Conservation (phyloP, 352 stramenopile species). For the Globisporangium spiculum region DNA sequence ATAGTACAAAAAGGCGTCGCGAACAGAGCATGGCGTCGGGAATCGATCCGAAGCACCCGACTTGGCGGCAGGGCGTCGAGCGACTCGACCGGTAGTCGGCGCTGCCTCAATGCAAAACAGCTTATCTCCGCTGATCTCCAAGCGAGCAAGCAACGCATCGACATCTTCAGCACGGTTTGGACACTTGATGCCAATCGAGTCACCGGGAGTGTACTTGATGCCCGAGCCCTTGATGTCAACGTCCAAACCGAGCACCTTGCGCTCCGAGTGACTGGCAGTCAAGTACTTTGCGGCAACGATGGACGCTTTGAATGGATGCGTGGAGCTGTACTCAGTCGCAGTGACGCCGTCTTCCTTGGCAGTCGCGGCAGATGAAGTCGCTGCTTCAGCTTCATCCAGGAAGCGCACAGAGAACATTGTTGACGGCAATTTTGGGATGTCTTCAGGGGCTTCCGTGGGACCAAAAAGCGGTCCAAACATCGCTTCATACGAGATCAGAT, state of each 20-base stretch:
- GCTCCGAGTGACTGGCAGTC: slow-evolving; percentile 39
- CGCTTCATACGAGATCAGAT: slow-evolving; percentile 49
- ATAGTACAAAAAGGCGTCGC: slow-evolving; percentile 67
- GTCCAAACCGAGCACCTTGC: slow-evolving; percentile 58
- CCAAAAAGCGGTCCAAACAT: slow-evolving; percentile 48
- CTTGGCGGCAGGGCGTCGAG: slow-evolving; percentile 18
- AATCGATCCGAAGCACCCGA: slow-evolving; percentile 40
- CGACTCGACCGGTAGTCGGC: slow-evolving; percentile 18
- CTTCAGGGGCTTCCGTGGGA: slow-evolving; percentile 36
- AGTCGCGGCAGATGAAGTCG: background rate
- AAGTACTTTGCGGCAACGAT: slow-evolving; percentile 49
- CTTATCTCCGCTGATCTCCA: slow-evolving; percentile 39
- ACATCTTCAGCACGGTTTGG: slow-evolving; percentile 71
- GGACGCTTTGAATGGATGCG: slow-evolving; percentile 46
- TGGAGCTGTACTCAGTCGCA: slow-evolving; percentile 37
- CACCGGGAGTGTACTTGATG: slow-evolving; percentile 74
- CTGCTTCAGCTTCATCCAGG: slow-evolving; percentile 21
- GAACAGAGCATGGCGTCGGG: slow-evolving; percentile 56
- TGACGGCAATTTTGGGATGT: slow-evolving; percentile 56
- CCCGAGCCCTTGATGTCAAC: slow-evolving; percentile 41
- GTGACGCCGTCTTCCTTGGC: background rate
- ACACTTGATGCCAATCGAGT: slow-evolving; percentile 86
- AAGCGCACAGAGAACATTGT: slow-evolving; percentile 46
- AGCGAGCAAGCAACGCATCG: slow-evolving; percentile 52
- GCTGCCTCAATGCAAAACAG: slow-evolving; percentile 37